Base-by-base conservation (phyloP, 352 stramenopile genomes). In the Phytophthora nicotianae region DNA sequence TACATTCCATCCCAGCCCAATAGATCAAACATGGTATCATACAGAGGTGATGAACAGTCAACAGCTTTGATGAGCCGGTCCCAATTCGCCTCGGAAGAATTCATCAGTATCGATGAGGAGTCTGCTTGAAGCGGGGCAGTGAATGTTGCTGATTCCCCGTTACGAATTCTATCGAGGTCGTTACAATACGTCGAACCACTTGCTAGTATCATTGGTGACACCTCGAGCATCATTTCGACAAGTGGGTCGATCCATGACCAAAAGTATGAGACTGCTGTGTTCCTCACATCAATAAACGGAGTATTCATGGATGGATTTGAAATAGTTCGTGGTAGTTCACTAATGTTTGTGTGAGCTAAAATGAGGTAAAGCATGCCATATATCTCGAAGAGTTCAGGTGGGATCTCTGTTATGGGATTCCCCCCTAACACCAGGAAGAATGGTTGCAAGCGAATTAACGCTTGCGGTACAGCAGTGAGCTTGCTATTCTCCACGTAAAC, bases 211-310 rank as follows among this genome's bases (percentile, higher is more conserved):
- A 56, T 41, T 5, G 63, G 50, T 14, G 38, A 45, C 13, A 56
- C 9, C 3, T 32, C 37, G 9, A 59, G 13, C 46, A 48, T 67
- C 3, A n/a, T 19, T 47, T 72, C 38, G 4, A 67, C 50, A 16
- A 66, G 50, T 1, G 49, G 57, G 7, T 71, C 63, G 2, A 71
- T 58, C 63, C 63, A 71, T 9, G 63, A 62, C 57, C 50, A 62
- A 21, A 67, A 71, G 7, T 46, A 67, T 0, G 50, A 58, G 37
- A 71, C 29, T 2, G 29, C 6, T 1, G 63, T 71, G 17, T 62
- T 20, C 48, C 32, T 29, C 3, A 72, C 2, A n/a, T 71, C 57
- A 7, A 70, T 11, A 43, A 56, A 52, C 4, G 35, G 45, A 1
- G 50, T 16, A 5, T 49, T 8, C 10, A 10, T 35, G 2, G 27